Base-by-base conservation (phyloP, 2,329 filamentous ascomycete species). In the Talaromyces sp. region DNA sequence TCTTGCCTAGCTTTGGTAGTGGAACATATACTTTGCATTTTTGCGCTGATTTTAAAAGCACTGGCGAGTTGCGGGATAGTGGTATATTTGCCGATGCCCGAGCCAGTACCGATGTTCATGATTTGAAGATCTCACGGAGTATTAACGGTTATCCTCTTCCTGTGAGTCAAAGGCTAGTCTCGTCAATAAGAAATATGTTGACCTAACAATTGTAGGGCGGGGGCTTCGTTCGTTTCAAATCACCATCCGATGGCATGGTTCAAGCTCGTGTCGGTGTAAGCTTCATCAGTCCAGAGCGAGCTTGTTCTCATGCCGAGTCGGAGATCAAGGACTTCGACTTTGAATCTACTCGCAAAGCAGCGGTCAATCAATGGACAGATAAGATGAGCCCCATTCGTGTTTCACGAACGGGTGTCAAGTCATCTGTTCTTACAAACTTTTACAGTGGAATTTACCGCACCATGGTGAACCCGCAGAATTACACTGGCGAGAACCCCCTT, bases 401-500 rank as follows among this genome's bases (percentile, higher is more conserved):
- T 10, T 73, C 70, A 10, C 66, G 64, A 6, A 61, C 60, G 5
- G 65, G 62, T 2, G 60, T 72, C 14, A 60, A 70, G 30, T 47
- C 61, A 2, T 67, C 68, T 6, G 55, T 70, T 16, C 60, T 73
- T 39, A 83, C 71, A 16, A 82, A 82, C 35, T 88, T 90, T 60
- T 89, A 86, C 75, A 87, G 84, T 50, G 86, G 86, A 2, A 80
- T 87, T 16, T 89, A 89, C 64, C 76, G 86, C 16, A 83, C 83
- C 2, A 85, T 89, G 83, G 81, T 89, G 51, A 86, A 83, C 47
- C 86, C 86, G 1, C 86, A 89, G 60, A 86, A 89, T 60, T 88
- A 88, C 56, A 89, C 87, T 0, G 85, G 85, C 1, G 87, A 90
- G 67, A 90, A 90, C 53, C 85, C 85, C 3, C 66, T 84, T 0